Evolutionary conservation across 139 green algal species (phyloP), one percentile per base, ranked within the genome.

Genomic region (Picochlorum sp.): DNA sequence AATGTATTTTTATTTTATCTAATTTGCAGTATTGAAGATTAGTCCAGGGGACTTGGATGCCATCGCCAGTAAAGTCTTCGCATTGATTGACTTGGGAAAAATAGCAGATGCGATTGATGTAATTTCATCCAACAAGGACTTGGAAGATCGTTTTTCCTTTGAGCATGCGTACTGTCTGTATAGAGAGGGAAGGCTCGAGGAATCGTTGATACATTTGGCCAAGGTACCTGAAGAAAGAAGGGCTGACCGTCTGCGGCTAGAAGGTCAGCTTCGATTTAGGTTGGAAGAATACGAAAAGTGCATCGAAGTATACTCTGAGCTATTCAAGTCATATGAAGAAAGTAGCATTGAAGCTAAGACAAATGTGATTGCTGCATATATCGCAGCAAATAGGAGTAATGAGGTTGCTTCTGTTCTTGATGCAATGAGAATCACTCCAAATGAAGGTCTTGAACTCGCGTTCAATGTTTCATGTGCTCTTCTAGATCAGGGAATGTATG

Each of bases 101-200:
- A 85, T 77, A 57, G 70, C 85, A 20, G 67, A 83, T 25, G 78
- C 78, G 3, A 61, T 84, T 0, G 66, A 73, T 22, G 28, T 62
- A 4, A 40, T 84, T 5, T 0, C 40, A 52, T 20, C 57, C 28
- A 76, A 62, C 29, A 28, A 13, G 13, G 22, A 47, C 12, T 39
- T 74, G 6, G 50, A 45, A 9, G 18, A 18, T 9, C 20, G 44
- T n/a, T 61, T 88, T 58, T 49, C 55, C 3, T 91, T 85, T 57
- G 79, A 93, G 57, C 83, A 91, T 81, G 87, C 80, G 0, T 95
- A 95, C 65, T 91, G 83, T 71, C 57, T 88, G 29, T 95, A 95
- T 72, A 77, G 87, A 0, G 26, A 69, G 14, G 77, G 73, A 26
- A 70, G 69, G 57, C 62, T 88, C 45, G 55, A 84, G 18, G 70